Evolutionary conservation across 2,329 filamentous ascomycete genomes (phyloP).

Genomic region (Colletotrichum abscissum): DNA sequence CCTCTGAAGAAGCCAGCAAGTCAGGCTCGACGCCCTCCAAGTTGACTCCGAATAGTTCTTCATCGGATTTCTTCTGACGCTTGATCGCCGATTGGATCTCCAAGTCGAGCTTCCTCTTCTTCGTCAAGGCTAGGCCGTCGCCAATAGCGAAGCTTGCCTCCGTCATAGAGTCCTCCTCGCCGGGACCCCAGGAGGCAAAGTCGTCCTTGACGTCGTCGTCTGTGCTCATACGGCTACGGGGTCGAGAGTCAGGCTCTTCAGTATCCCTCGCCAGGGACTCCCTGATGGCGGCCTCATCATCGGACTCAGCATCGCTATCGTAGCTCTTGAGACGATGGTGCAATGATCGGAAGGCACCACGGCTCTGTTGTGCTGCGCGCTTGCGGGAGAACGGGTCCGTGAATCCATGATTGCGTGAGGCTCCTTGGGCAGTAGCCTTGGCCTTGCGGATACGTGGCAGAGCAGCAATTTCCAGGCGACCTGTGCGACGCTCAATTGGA

Average conservation of each 20-base stretch:
- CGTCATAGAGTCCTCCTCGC: slow-evolving; percentile 75
- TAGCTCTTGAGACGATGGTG: slow-evolving; percentile 82
- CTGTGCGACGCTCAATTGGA: slow-evolving; percentile 69
- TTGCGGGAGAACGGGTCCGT: slow-evolving; percentile 74
- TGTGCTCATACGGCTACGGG: slow-evolving; percentile 78
- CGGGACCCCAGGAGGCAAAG: slow-evolving; percentile 57
- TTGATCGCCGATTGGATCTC: slow-evolving; percentile 79
- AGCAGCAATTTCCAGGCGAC: slow-evolving; percentile 69
- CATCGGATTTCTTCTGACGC: slow-evolving; percentile 82
- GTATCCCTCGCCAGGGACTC: slow-evolving; percentile 77
- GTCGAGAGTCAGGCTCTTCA: slow-evolving; percentile 86
- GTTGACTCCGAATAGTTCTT: slow-evolving; percentile 79
- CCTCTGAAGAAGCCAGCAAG: slow-evolving; percentile 62
- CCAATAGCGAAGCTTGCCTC: slow-evolving; percentile 77
- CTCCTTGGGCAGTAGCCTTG: slow-evolving; percentile 63
- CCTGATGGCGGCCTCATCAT: slow-evolving; percentile 77
- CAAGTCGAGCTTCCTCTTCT: slow-evolving; percentile 80
- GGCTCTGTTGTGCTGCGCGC: slow-evolving; percentile 63
- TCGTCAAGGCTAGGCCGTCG: slow-evolving; percentile 62
- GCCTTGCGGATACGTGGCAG: slow-evolving; percentile 81
- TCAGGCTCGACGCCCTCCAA: slow-evolving; percentile 64
- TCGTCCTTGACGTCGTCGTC: slow-evolving; percentile 62
- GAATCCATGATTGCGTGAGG: slow-evolving; percentile 70
- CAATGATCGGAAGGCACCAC: slow-evolving; percentile 79
- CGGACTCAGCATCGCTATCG: slow-evolving; percentile 86